Percentiles rank a stretch among this genome's conserved stretches.
Evolutionary conservation across 305 asterid species (phyloP).

Genomic region (Fraxinus greggii): DNA sequence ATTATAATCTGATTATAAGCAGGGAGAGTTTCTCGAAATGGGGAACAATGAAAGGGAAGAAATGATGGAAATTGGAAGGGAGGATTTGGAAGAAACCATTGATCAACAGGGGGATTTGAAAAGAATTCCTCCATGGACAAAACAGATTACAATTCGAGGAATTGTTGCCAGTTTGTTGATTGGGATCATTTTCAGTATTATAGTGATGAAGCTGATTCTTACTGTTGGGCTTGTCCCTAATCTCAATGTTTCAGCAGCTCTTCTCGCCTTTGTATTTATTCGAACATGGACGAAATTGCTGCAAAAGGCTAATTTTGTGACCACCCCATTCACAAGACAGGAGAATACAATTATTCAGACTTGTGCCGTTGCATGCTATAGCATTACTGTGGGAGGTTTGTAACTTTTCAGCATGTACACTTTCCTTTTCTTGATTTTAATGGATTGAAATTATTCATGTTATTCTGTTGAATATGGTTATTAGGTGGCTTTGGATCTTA

Average conservation of each 20-base stretch:
- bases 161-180: conserved; percentile 41
- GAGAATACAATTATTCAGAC: conserved; percentile 57
- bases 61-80: neutral
- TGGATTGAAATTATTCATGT: neutral
- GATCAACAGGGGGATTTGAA: conserved; percentile 24
- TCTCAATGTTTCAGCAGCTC: conserved; percentile 55
- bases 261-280: conserved; percentile 45
- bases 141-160: conserved; percentile 43
- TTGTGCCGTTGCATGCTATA: conserved; percentile 53
- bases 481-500: conserved; percentile 92
- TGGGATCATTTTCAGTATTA: conserved; percentile 44
- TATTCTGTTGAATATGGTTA: neutral
- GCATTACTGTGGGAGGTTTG: conserved; percentile 51
- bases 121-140: conserved; percentile 53
- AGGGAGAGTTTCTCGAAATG: conserved; percentile 1
- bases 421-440: neutral
- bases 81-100: neutral
- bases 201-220: conserved; percentile 44
- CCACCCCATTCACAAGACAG: conserved; percentile 48
- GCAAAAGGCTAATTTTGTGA: conserved; percentile 28
- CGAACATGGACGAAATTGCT: conserved; percentile 45
- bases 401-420: neutral
- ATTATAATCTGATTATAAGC: neutral
- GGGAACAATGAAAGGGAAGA: neutral
- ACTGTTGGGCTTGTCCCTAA: conserved; percentile 53